phyloP scores from a whole-genome alignment of 2,329 filamentous ascomycete genomes.

The Penicillium sp. region DNA sequence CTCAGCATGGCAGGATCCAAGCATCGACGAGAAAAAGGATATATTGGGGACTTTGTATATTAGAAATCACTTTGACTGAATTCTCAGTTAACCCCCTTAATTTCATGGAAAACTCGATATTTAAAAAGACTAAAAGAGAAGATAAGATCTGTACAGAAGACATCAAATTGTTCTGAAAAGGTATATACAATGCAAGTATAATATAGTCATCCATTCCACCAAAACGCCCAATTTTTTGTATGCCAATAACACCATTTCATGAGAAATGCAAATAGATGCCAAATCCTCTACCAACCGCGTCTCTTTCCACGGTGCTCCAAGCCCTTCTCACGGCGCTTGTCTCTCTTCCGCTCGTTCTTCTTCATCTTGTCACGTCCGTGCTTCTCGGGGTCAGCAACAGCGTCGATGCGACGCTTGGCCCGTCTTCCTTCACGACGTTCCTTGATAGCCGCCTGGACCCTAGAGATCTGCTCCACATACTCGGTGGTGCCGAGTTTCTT shows the following conservation, averaged over 20 bases:
- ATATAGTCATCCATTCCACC: slow-evolving; percentile 10
- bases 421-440: slow-evolving; percentile 70
- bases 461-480: slow-evolving; percentile 72
- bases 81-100: neutral
- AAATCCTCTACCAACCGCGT: slow-evolving; percentile 61
- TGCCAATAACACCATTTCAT: slow-evolving; percentile 23
- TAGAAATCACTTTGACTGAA: slow-evolving; percentile 1
- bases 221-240: slow-evolving; percentile 29
- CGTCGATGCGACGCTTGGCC: slow-evolving; percentile 85
- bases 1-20: slow-evolving; percentile 28
- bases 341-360: slow-evolving; percentile 81
- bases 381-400: slow-evolving; percentile 76
- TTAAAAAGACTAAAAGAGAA: neutral
- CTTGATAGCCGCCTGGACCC: slow-evolving; percentile 71
- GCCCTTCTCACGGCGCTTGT: slow-evolving; percentile 75
- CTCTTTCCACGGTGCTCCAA: slow-evolving; percentile 69
- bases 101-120: neutral
- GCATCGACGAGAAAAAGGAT: slow-evolving; percentile 16
- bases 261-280: slow-evolving; percentile 15
- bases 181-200: slow-evolving; percentile 25
- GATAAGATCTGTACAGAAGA: slow-evolving; percentile 12
- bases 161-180: slow-evolving; percentile 24
- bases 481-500: slow-evolving; percentile 77
- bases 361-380: slow-evolving; percentile 76
- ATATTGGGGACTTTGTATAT: slow-evolving; percentile 12